Percentiles rank a stretch among this genome's conserved stretches.
These are phyloP conservation scores for Phytopythium oedochilum DNA, from an alignment of 352 stramenopile species.

Conservation along the genomic window DNA sequence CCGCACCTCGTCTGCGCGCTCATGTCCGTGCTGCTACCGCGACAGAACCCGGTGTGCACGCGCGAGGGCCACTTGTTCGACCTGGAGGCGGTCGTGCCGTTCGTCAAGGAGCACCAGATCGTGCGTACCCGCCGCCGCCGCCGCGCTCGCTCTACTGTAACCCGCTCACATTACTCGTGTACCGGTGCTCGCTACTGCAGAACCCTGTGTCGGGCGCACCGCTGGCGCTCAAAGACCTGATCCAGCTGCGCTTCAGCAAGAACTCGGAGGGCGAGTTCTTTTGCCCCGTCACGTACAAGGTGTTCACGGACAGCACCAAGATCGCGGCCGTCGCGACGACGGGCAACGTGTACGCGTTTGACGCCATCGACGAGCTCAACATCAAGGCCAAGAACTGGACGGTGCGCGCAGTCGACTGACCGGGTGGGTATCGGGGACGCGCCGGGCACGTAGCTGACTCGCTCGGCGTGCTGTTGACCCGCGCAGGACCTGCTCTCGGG, in stretches of 20 bases:
- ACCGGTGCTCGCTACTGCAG: conserved; percentile 14
- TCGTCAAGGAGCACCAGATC: conserved; percentile 94
- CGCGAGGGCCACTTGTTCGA: conserved; percentile 97
- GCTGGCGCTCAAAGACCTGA: conserved; percentile 92
- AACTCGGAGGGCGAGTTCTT: conserved; percentile 78
- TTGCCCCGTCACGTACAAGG: conserved; percentile 97
- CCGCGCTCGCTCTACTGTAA: background rate
- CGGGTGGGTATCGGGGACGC: background rate
- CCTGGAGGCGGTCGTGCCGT: conserved; percentile 93
- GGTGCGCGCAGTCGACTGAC: conserved; percentile 14
- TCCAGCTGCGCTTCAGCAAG: conserved; percentile 84
- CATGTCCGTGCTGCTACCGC: background rate
- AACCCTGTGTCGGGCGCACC: conserved; percentile 94
- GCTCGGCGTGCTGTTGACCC: background rate
- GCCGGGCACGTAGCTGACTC: background rate
- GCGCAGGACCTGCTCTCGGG: conserved; percentile 91
- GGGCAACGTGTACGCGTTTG: conserved; percentile 96
- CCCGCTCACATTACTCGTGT: background rate
- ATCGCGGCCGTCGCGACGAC: conserved; percentile 75
- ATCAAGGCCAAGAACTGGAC: conserved; percentile 97
- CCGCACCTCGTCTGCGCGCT: background rate
- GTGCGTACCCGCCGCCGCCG: conserved; percentile 24
- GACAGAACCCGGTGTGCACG: conserved; percentile 92
- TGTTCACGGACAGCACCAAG: conserved; percentile 87
- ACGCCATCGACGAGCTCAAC: conserved; percentile 98